Conservation (phyloP, 73 alveolate genomes). For the Effrenium voratum region DNA sequence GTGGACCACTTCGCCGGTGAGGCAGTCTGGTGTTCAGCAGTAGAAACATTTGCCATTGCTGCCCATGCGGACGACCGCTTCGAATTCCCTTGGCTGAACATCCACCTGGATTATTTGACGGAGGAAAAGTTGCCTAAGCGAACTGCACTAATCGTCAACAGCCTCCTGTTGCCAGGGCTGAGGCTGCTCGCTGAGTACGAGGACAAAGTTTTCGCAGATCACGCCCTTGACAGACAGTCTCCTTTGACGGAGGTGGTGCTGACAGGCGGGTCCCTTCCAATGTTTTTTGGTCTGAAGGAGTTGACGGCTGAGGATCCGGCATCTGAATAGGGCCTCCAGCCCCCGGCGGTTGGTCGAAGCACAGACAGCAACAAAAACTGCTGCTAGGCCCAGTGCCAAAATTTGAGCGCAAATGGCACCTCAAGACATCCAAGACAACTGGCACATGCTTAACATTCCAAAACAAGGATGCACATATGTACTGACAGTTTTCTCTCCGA, state of each 20-base stretch:
- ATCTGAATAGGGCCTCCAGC: no score
- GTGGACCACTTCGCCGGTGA: background rate
- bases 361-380: no score
- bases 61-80: background rate
- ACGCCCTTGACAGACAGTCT: background rate
- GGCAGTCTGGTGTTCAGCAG: background rate
- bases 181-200: background rate
- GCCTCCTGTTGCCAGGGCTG: conserved; percentile 12
- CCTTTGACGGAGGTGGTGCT: conserved; percentile 27
- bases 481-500: no score
- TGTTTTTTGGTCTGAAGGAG: conserved; percentile 11
- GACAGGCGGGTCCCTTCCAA: background rate
- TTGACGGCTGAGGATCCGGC: no score
- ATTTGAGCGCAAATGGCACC: no score
- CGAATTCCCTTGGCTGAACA: background rate
- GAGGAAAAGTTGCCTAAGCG: background rate
- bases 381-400: no score
- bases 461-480: no score
- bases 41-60: background rate
- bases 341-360: no score
- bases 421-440: no score
- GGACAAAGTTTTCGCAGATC: background rate
- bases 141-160: background rate
- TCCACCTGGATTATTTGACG: background rate
- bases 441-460: no score